phyloP scores from a whole-genome alignment of 345 rosid genomes.

The Boechera stricta region DNA sequence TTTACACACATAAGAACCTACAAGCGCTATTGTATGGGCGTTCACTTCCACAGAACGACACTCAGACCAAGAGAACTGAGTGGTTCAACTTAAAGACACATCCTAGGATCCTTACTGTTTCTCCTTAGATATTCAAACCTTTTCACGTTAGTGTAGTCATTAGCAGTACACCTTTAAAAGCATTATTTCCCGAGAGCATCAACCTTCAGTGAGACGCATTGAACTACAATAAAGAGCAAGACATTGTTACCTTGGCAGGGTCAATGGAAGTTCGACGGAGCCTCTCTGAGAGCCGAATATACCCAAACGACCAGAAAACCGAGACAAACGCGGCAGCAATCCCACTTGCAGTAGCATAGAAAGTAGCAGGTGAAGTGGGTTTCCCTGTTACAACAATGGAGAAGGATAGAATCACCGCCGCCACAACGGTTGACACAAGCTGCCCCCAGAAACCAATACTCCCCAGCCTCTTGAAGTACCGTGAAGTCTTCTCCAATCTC shows the following conservation, averaged over 20 bases:
- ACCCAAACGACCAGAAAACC: constrained; percentile 94
- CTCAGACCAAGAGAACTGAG: background rate
- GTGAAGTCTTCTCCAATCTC: constrained; percentile 92
- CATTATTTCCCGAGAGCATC: background rate
- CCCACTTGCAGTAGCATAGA: constrained; percentile 88
- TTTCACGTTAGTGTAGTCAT: background rate
- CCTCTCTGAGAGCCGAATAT: constrained; percentile 85
- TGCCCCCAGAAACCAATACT: constrained; percentile 96
- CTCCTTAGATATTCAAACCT: background rate
- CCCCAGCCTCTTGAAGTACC: constrained; percentile 88
- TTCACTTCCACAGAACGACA: background rate
- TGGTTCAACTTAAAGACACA: background rate
- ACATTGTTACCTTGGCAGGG: constrained; percentile 78
- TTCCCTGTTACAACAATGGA: constrained; percentile 80
- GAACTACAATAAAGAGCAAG: background rate
- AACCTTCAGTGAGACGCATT: background rate
- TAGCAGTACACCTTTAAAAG: background rate
- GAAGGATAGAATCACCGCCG: constrained; percentile 91
- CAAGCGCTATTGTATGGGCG: background rate
- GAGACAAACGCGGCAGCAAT: constrained; percentile 92
- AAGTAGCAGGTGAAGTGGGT: constrained; percentile 79
- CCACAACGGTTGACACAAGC: constrained; percentile 79
- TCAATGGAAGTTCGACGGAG: constrained; percentile 75
- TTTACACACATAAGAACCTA: background rate
- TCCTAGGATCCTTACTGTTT: constrained; percentile 1